Evolutionary conservation across 2,329 filamentous ascomycete species (phyloP).

Genomic region (Paecilomyces fulvus): DNA sequence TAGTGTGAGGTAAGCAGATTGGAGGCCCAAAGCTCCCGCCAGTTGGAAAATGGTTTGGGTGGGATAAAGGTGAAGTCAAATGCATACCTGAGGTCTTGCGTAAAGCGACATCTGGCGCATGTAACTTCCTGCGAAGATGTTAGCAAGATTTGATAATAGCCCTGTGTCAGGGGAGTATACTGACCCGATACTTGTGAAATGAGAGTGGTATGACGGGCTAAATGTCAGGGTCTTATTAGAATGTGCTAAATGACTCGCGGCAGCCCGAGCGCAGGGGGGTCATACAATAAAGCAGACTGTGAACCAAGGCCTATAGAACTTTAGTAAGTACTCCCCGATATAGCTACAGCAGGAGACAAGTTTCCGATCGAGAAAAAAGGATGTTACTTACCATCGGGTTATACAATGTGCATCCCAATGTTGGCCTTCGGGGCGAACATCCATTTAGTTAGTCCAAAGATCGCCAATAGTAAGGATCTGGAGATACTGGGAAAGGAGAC

Average conservation of each 20-base stretch:
- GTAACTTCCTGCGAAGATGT: constrained; percentile 26
- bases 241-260: not conserved
- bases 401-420: constrained; percentile 39
- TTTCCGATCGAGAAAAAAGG: not conserved
- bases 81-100: constrained; percentile 28
- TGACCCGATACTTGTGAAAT: constrained; percentile 31
- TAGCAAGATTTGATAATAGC: constrained; percentile 4
- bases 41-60: not conserved
- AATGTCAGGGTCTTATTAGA: not conserved
- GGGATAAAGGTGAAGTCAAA: no score
- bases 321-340: constrained; percentile 6
- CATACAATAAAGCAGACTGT: constrained; percentile 38
- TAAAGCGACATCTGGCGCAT: constrained; percentile 30
- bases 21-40: not conserved
- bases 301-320: constrained; percentile 32
- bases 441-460: not conserved
- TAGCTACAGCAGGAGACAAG: not conserved
- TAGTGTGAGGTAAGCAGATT: not conserved
- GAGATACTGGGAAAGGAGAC: not conserved
- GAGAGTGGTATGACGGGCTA: constrained; percentile 32
- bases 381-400: constrained; percentile 30
- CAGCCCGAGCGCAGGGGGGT: not conserved
- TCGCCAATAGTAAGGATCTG: not conserved
- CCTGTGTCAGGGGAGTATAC: not conserved
- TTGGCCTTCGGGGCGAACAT: constrained; percentile 20